Conservation (phyloP, 2,329 filamentous ascomycete genomes). For the Pestalotiopsis sp. region DNA sequence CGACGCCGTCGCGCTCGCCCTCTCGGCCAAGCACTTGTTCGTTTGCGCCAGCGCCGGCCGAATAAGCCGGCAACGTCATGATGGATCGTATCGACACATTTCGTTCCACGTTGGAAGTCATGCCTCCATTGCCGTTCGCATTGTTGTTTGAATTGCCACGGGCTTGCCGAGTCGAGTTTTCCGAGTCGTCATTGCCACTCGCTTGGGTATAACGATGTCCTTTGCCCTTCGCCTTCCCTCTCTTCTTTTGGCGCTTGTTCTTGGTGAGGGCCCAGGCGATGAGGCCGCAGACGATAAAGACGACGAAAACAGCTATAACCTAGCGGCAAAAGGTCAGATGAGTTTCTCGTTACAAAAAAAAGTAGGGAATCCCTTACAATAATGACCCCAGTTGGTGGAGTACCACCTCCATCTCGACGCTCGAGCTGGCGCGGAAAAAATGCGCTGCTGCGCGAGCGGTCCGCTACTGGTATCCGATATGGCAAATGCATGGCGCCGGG, state of each 20-base stretch:
- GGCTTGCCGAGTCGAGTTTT: not conserved
- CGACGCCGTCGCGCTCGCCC: slow-evolving; percentile 88
- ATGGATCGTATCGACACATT: slow-evolving; percentile 89
- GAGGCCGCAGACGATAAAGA: not conserved
- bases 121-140: slow-evolving; percentile 21
- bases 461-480: not conserved
- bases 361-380: not conserved
- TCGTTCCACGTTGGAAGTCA: slow-evolving; percentile 60
- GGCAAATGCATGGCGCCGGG: slow-evolving; percentile 5
- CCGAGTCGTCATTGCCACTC: slow-evolving; percentile 14
- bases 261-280: not conserved
- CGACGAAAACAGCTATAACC: not conserved
- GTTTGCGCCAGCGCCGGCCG: slow-evolving; percentile 66
- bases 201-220: not conserved
- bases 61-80: slow-evolving; percentile 89
- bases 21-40: slow-evolving; percentile 86
- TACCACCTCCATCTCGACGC: not conserved
- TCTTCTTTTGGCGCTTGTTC: not conserved
- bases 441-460: not conserved
- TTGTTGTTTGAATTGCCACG: slow-evolving; percentile 19
- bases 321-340: not conserved
- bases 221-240: not conserved
- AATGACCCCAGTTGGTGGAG: not conserved
- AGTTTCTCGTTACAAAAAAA: no score
- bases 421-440: not conserved